phyloP scores from a whole-genome alignment of 805 yeast genomes.

The Kregervanrija fluxuum region DNA sequence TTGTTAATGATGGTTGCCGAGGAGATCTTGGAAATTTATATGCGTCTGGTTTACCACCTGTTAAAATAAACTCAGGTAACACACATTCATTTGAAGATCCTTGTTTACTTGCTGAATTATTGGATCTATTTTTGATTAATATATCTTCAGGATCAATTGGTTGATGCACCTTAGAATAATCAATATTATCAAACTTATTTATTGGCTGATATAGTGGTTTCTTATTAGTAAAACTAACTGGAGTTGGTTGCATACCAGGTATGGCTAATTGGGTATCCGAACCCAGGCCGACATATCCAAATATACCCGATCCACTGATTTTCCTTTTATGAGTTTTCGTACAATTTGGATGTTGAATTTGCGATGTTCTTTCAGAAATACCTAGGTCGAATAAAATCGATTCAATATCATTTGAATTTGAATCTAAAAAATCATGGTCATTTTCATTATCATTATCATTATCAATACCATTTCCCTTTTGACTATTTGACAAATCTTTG shows the following conservation, averaged over 20 bases:
- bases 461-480: no score
- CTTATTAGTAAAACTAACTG: conserved; percentile 18
- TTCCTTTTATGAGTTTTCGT: conserved; percentile 45
- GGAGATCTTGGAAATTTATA: conserved; percentile 50
- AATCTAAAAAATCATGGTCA: not conserved
- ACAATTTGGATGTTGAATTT: conserved; percentile 3
- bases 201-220: conserved; percentile 28
- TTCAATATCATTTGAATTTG: conserved; percentile 20
- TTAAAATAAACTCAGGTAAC: conserved; percentile 37
- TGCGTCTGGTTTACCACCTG: conserved; percentile 35
- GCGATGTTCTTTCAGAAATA: conserved; percentile 26
- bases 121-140: not conserved
- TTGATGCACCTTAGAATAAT: conserved; percentile 10
- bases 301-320: conserved; percentile 74
- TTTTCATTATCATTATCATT: no score
- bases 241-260: conserved; percentile 33
- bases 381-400: conserved; percentile 24
- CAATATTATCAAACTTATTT: conserved; percentile 30
- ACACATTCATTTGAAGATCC: conserved; percentile 2
- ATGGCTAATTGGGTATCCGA: conserved; percentile 51
- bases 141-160: not conserved
- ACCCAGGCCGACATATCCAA: conserved; percentile 59
- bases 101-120: conserved; percentile 4
- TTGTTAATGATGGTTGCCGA: conserved; percentile 19
- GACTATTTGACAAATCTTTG: conserved; percentile 19